Base-by-base conservation (phyloP, 306 rosid species). In the Fagus sylvatica region DNA sequence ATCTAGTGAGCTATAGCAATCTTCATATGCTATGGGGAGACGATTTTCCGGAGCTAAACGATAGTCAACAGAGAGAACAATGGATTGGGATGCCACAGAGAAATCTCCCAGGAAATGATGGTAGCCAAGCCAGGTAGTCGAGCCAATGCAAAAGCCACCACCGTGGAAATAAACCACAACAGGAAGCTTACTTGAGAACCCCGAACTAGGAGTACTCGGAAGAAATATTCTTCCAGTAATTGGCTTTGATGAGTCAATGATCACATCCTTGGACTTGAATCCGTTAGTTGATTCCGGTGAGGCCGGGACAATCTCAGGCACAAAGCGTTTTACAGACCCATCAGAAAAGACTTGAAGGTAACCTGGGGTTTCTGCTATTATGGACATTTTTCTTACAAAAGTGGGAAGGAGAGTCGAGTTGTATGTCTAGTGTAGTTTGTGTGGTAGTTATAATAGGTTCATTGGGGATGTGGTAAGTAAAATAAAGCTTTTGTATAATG, bases 61-160 rank as follows among this genome's bases (percentile, higher is more conserved):
- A 48, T 92, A 92, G 82, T 94, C 97, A 36, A 94, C 51, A 0
- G 97, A 90, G 4, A 92, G 80, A 56, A 92, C 76, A 13, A 91
- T 77, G 51, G 89, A 87, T 2, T 76, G 88, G 2, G 91, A 82
- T 46, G 84, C 66, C 32, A 59, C 87, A 0, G 91, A 84, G 54
- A 94, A 76, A 56, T 83, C 90, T 28, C 89, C 89, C 4, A 92
- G 92, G 68, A 92, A 94, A 15, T 46, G 19, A 32, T 94, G 91
- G 91, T 90, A 92, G 62, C 98, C 97, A 65, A 85, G 81, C 97
- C 97, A 92, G 2, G 88, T 87, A 77, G 95, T 88, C 60, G 98
- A 90, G 84, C 97, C 98, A 30, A 90, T 83, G 90, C 98, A 90
- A 39, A 95, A 95, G 54, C 98, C 98, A 71, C 97, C 97, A 39